These are phyloP conservation scores for Phanerochaete sordida DNA, from an alignment of 768 basidiomycete species.

Conservation along the genomic window DNA sequence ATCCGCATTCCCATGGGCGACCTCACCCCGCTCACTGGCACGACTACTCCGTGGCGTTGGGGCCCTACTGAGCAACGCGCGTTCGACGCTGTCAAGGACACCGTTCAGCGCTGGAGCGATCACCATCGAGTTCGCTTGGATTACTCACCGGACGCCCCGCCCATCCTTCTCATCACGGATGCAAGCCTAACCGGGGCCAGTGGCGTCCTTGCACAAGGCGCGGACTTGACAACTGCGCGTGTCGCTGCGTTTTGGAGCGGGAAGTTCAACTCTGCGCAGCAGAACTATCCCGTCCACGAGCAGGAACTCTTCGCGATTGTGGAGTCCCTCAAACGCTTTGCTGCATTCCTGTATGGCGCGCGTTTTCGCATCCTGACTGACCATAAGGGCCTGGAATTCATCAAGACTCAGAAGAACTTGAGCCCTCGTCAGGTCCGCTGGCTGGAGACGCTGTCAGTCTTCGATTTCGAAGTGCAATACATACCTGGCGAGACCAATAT, in stretches of 20 bases:
- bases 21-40: constrained; percentile 20
- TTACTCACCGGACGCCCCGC: constrained; percentile 17
- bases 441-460: constrained; percentile 26
- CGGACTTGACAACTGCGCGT: constrained; percentile 10
- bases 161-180: constrained; percentile 24
- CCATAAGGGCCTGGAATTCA: constrained; percentile 23
- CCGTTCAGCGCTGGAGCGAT: constrained; percentile 16
- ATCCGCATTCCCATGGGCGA: constrained; percentile 38
- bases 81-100: constrained; percentile 26
- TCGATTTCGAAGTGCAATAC: constrained; percentile 29
- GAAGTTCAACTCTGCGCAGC: constrained; percentile 25
- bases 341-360: constrained; percentile 17
- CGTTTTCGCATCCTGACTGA: constrained; percentile 26
- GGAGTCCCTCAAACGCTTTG: constrained; percentile 25
- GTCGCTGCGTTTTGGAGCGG: constrained; percentile 26
- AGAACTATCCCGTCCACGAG: constrained; percentile 37
- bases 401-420: constrained; percentile 22
- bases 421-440: constrained; percentile 25
- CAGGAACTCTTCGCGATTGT: constrained; percentile 34
- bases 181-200: constrained; percentile 18
- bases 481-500: constrained; percentile 25
- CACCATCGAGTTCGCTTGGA: constrained; percentile 19
- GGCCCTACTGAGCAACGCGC: constrained; percentile 25
- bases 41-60: constrained; percentile 20
- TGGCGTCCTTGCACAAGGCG: constrained; percentile 22